Percentiles rank a stretch among this genome's conserved stretches.
phyloP scores from a whole-genome alignment of 2,329 filamentous ascomycete species.

The Endoconidiophora laricicola region DNA sequence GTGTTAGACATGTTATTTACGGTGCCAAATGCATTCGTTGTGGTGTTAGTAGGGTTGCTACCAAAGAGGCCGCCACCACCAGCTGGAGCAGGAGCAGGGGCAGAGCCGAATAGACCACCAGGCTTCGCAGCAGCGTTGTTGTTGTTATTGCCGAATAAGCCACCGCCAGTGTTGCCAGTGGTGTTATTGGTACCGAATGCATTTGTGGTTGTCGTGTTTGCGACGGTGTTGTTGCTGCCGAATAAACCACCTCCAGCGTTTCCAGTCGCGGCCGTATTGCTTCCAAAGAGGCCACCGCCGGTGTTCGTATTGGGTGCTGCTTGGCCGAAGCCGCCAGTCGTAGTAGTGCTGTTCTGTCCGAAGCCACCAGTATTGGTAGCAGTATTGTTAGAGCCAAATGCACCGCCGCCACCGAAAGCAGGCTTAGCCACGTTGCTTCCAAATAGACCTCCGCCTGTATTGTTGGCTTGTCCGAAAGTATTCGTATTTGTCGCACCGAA shows the following conservation, averaged over 20 bases:
- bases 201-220: constrained; percentile 16
- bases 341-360: constrained; percentile 19
- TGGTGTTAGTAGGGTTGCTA: constrained; percentile 16
- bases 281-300: constrained; percentile 22
- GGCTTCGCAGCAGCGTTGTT: constrained; percentile 23
- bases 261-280: constrained; percentile 15
- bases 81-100: constrained; percentile 9
- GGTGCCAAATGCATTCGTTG: constrained; percentile 25
- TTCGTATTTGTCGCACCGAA: constrained; percentile 16
- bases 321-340: constrained; percentile 17
- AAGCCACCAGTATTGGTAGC: constrained; percentile 15
- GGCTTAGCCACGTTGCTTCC: constrained; percentile 17
- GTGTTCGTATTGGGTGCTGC: constrained; percentile 20
- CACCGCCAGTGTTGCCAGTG: constrained; percentile 18
- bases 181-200: constrained; percentile 23
- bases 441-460: constrained; percentile 20
- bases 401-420: constrained; percentile 19
- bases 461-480: constrained; percentile 19
- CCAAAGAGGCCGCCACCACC: constrained; percentile 31
- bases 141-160: constrained; percentile 22
- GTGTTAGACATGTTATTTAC: constrained; percentile 14
- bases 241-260: constrained; percentile 28
- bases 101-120: constrained; percentile 33
- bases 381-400: constrained; percentile 27
- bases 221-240: constrained; percentile 21